Percentiles rank a stretch among this genome's conserved stretches.
Conservation (phyloP, 2,329 filamentous ascomycete species). For the Colletotrichum cuscutae region DNA sequence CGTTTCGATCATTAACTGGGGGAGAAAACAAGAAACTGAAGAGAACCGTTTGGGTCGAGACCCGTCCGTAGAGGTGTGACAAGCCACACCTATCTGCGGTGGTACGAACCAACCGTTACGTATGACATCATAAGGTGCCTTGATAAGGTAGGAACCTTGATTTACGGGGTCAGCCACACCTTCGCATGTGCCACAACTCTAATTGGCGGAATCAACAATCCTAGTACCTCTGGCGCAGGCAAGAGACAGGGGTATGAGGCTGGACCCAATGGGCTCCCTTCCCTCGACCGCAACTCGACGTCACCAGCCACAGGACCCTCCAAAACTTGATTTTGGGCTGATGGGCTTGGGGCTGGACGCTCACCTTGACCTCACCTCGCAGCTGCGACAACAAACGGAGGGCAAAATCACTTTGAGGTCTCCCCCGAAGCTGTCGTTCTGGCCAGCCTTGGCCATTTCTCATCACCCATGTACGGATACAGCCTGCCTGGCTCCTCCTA, state of each 20-base stretch:
- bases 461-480: not conserved
- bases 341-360: not conserved
- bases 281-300: constrained; percentile 8
- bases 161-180: constrained; percentile 7
- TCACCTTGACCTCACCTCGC: constrained; percentile 10
- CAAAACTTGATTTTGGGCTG: constrained; percentile 24
- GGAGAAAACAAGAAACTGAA: not conserved
- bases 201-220: constrained; percentile 4
- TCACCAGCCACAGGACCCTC: constrained; percentile 34
- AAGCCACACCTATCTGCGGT: not conserved
- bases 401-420: too few species aligned
- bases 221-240: not conserved
- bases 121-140: constrained; percentile 20
- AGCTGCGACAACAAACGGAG: not conserved
- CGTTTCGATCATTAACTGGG: not conserved
- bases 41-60: constrained; percentile 6
- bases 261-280: constrained; percentile 18
- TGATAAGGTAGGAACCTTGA: too few species aligned
- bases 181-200: not conserved
- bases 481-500: not conserved
- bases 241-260: constrained; percentile 28
- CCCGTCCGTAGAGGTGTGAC: not conserved
- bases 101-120: not conserved
- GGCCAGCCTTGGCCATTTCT: constrained; percentile 5
- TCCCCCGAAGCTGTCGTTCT: not conserved